Evolutionary conservation across 2,329 filamentous ascomycete species (phyloP), one percentile per base, ranked within the genome.

Genomic region (Colletotrichum camelliae): DNA sequence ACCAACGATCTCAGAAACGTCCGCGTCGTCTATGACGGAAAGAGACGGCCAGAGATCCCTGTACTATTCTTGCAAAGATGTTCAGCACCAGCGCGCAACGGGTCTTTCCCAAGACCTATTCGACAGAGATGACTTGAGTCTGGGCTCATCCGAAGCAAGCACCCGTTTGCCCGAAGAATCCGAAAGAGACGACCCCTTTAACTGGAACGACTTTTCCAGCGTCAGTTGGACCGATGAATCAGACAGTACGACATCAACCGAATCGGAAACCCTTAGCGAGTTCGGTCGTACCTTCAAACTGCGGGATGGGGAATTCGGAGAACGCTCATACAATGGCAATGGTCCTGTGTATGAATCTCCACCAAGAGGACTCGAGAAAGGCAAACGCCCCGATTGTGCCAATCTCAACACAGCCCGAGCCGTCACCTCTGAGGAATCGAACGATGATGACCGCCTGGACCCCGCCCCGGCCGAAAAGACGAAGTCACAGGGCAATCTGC

Each of bases 231-330:
- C 43, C 43, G 4, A 0, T 7, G 43, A 13, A 21, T 48, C n/a
- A 4, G 43, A 13, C 43, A 48, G n/a, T 0, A 21, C 0, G 13
- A n/a, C 18, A 12, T 13, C 43, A 0, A 2, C 0, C 9, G 0
- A 48, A 7, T 48, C 43, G 5, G 43, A 48, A 13, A 48, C 43
- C 43, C 43, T 48, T 1, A 48, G 43, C n/a, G 0, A 48, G 5
- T 48, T 48, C 43, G 43, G 43, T 0, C 43, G 43, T 48, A 48
- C 18, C 4, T 48, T 48, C 43, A 21, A 7, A 48, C 1, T 13
- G 43, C 10, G n/a, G 43, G 10, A 21, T n/a, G 10, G 13, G n/a
- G 1, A 21, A 2, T 48, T 2, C 3, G 43, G 5, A 48, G 10
- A 2, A 4, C 43, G n/a, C 5, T 21, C 3, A 7, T 48, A 4